Base-by-base conservation (phyloP, 2,329 filamentous ascomycete genomes). In the Cladosporium sp. region DNA sequence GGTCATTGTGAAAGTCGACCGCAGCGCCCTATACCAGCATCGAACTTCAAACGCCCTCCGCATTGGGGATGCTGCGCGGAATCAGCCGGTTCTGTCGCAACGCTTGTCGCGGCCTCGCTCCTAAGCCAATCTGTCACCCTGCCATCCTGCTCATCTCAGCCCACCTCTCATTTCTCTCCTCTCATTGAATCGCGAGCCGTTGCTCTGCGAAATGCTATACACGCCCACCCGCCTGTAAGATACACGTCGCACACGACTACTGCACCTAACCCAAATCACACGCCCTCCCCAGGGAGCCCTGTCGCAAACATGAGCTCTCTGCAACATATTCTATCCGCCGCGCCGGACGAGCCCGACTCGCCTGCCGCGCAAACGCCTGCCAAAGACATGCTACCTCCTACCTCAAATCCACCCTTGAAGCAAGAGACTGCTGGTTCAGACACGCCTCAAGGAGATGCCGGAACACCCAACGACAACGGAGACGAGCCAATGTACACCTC, bases 401-500 rank as follows among this genome's bases (percentile, higher is more conserved):
- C 37, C 17, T 28, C 19, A 5, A 34, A 51, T 14, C 17, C 17
- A 25, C 14, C 42, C 11, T n/a, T 49, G 30, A 56, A 56, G 34
- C 54, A 56, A 56, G 54, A 56, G 42, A 14, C 54, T n/a, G n/a
- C 42, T 15, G 28, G 25, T 34, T 30, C 60, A 34, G 59, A 58
- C 8, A 42, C 49, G 34, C 15, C 55, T 57, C n/a, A 54, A 30
- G 51, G 38, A 22, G 52, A 51, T 14, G 30, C 51, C 17, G 38
- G 22, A 22, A 51, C 59, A 14, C 43, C 55, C 28, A 51, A 47
- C 9, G 47, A 49, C 28, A 22, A 50, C 28, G 54, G 43, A 20
- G 54, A 56, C 34, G 54, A 56, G 42, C 54, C 54, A 28, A 68
- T 74, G 65, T 79, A 80, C 67, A 79, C 76, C n/a, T 76, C 78